Evolutionary conservation across 1,284 basidiomycete species (phyloP), one percentile per base, ranked within the genome.

Genomic region (Cutaneotrichosporon dermatis): DNA sequence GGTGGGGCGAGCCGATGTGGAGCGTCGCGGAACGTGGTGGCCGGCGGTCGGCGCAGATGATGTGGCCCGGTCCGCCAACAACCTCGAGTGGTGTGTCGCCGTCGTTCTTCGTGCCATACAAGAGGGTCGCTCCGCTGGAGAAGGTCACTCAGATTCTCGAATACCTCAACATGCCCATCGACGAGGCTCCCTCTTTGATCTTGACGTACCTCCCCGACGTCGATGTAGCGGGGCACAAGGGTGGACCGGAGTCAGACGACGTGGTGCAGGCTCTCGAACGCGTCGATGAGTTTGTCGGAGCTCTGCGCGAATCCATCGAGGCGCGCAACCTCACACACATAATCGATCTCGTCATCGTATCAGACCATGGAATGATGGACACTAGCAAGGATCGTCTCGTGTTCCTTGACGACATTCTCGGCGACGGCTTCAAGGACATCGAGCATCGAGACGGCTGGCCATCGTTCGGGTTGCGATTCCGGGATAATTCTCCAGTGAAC

Each of bases 301-400:
- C 85, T 51, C 77, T 96, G 10, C 84, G 88, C 0, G 74, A 78
- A 2, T 80, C 83, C 1, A 78, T 95, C 37, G 82, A 82, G 36
- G 77, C 80, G n/a, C 84, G 92, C 2, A 90, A 92, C 69, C 80
- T 94, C 37, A 85, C 84, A 1, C 83, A 88, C 42, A 88, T 95
- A 35, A 87, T 94, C 37, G 90, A 96, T 72, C 81, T 96, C 35
- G 82, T 95, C 34, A 91, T 94, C 68, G 90, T 96, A 54, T 89
- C 87, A 60, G 93, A 96, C 75, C 92, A 96, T 71, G 93, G 92
- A 3, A 95, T 96, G 92, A 88, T 86, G 0, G 86, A 88, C 66
- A 94, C 91, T 7, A 86, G 85, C 62, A 83, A 89, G 65, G 84
- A 86, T 0, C 83, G 87, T 51, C 80, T 86, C 54, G 80, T 95